Evolutionary conservation across 768 basidiomycete genomes (phyloP), one percentile per base, ranked within the genome.

Genomic region (Inosperma sp.): DNA sequence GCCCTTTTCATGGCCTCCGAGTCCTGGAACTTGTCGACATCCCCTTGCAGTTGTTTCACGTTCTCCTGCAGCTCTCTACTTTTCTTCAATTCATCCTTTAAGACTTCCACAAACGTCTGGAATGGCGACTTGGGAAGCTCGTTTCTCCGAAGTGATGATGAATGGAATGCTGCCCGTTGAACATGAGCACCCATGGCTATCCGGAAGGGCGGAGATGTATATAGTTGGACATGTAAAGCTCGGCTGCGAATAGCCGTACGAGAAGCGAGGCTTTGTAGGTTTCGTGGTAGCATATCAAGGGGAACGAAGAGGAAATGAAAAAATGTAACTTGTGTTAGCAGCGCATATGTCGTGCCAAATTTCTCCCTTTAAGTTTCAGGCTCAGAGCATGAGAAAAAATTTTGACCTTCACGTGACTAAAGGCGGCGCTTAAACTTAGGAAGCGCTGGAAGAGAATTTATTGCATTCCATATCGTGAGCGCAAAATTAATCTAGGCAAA

Each of bases 11-110:
- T 86, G 12, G 93, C 87, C 64, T 95, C 93, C 48, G 91, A 93
- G 66, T 97, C 96, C 74, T 97, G 94, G 42, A 97, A 70, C 71
- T 96, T 96, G 72, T 92, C 90, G 30, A 96, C 95, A 67, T 98
- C 93, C 55, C 96, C 96, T 70, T 95, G 92, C 14, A 99, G 77
- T 70, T 96, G 92, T 73, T 93, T 94, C 41, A 97, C 87, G 69
- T 95, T 95, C 27, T 98, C 94, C 72, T 95, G 92, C 43, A 96
- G 76, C 66, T 95, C 94, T 56, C 93, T 73, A 64, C 91, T 95
- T 77, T 97, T 98, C 65, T 82, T 77, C 37, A 99, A 71, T 71
- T 99, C 96, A 47, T 96, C 93, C 58, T 80, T 83, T 37, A 99
- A 74, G 16, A 94, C 93, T 27, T 98, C 89, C 7, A 97, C 93